Percentiles rank a stretch among this genome's conserved stretches.
phyloP scores from a whole-genome alignment of 176 grass and related monocot genomes.

The Raddia distichophylla region DNA sequence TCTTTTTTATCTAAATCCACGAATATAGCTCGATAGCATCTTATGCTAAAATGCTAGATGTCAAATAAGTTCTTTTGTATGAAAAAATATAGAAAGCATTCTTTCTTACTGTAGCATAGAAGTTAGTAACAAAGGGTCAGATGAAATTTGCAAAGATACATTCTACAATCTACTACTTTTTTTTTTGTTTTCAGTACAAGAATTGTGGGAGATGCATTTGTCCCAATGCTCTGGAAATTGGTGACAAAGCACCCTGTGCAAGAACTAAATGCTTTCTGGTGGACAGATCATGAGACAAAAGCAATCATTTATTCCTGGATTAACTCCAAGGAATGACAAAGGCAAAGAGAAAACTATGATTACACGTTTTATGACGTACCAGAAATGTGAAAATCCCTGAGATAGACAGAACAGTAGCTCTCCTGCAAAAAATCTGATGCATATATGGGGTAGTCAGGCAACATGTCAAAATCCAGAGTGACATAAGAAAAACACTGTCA shows the following conservation, averaged over 20 bases:
- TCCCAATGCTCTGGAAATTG: background rate
- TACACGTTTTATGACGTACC: conserved; percentile 59
- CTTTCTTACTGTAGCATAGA: background rate
- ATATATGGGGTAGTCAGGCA: conserved; percentile 18
- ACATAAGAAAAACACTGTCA: conserved; percentile 14
- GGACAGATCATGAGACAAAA: background rate
- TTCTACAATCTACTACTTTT: background rate
- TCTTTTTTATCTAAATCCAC: background rate
- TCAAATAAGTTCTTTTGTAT: background rate
- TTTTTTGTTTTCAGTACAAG: conserved; percentile 10
- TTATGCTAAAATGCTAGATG: background rate
- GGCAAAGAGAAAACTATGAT: conserved; percentile 11
- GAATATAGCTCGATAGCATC: conserved; percentile 11
- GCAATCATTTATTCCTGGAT: background rate
- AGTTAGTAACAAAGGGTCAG: conserved; percentile 5
- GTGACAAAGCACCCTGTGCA: background rate
- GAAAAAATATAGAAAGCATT: conserved; percentile 10
- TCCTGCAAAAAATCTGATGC: conserved; percentile 87
- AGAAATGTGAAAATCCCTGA: conserved; percentile 93
- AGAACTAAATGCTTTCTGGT: background rate
- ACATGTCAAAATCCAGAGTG: conserved; percentile 24
- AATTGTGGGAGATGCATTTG: background rate
- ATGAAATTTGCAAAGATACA: conserved; percentile 13
- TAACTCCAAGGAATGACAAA: conserved; percentile 15
- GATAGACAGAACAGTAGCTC: conserved; percentile 68